Base-by-base conservation (phyloP, 179 eudicot species). In the Camellia oleifera region DNA sequence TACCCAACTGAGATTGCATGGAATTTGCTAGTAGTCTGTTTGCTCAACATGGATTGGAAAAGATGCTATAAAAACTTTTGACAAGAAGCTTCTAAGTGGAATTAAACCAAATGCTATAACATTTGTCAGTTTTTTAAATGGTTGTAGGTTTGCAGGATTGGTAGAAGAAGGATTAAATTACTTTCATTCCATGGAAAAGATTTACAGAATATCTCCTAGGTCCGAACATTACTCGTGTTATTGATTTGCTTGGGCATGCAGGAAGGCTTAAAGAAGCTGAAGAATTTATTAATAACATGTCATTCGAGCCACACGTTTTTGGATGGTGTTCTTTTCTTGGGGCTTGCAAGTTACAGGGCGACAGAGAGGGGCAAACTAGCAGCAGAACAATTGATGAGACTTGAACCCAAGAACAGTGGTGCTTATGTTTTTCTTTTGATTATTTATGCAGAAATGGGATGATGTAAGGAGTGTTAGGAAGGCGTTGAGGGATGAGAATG, bases 111-210 rank as follows among this genome's bases (percentile, higher is more conserved):
- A 84, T 79, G 72, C 80, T 18, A 79, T 88, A 80, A 88, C 88
- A 54, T 88, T 88, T 61, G 76, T 82, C 60, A 86, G 81, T 77
- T 83, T 88, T 67, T 78, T 88, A 32, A 88, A 77, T 9, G 90
- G 88, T 45, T 90, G 91, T 79, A 90, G 93, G 80, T 91, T 84
- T 82, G 82, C 90, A 68, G 88, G 93, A 57, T 79, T 90, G 69
- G 88, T 88, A 54, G 79, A 84, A 52, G 70, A 85, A 60, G 32
- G 32, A 26, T 26, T 26, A 26, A 26, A 26, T 26, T 26, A 26
- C 32, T 26, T 26, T 26, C 32, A 79, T 42, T 75, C 83, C 26
- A 88, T 90, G 91, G 77, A 87, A 79, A 72, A 23, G 14, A 75
- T 23, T 18, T 85, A 88, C 42, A 74, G 86, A 15, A 83, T 87